Percentiles rank a stretch among this genome's conserved stretches.
Evolutionary conservation across 306 rosid species (phyloP).

Genomic region (Cyclanthera cordifolia): DNA sequence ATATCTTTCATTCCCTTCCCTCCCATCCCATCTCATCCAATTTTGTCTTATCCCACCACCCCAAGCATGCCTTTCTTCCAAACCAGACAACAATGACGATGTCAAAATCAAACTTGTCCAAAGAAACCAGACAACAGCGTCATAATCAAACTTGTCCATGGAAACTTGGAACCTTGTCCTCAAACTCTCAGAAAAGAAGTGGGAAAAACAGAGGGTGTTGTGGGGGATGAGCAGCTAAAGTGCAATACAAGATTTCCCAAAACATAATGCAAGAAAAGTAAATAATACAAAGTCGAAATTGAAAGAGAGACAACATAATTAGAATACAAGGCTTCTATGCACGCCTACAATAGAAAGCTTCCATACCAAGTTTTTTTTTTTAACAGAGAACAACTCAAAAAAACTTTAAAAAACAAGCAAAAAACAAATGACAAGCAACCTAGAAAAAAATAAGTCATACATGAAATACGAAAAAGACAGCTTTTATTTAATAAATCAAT

Average conservation of each 20-base stretch:
- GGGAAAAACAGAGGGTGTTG: not conserved
- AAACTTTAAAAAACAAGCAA: not conserved
- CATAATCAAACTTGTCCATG: too few relatives aligned
- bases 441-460: not conserved
- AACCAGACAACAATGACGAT: not conserved
- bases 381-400: not conserved
- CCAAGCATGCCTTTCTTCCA: not conserved
- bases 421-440: not conserved
- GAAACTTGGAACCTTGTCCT: not conserved
- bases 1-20: too few relatives aligned
- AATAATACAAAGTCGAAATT: not conserved
- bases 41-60: too few relatives aligned
- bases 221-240: not conserved
- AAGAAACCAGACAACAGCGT: not conserved
- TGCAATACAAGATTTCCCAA: slow-evolving; percentile 5
- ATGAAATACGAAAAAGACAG: not conserved
- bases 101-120: too few relatives aligned
- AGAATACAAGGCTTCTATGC: not conserved
- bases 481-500: not conserved
- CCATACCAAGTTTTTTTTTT: slow-evolving; percentile 1
- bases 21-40: too few relatives aligned
- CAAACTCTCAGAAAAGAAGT: not conserved
- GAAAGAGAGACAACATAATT: slow-evolving; percentile 6
- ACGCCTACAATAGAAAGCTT: slow-evolving; percentile 9
- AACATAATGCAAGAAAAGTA: slow-evolving; percentile 8